Percentiles rank a stretch among this genome's conserved stretches.
These are phyloP conservation scores for Mortierella hygrophila DNA, from an alignment of 192 early-diverging fungal genomes.

Conservation along the genomic window DNA sequence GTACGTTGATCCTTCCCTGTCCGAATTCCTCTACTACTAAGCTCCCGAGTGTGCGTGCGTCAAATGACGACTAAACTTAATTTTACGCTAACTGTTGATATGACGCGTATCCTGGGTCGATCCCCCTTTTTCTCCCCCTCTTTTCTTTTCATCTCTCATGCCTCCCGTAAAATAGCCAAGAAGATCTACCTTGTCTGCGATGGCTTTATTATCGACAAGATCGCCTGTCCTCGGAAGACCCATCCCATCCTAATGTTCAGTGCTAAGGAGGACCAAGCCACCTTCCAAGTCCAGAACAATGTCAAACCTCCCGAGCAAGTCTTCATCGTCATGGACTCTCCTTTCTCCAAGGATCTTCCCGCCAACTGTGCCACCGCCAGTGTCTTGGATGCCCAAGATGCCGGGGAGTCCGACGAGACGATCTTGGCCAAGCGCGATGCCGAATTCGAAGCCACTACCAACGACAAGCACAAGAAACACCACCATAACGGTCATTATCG, in stretches of 20 bases:
- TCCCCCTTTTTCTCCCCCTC: too few relatives aligned
- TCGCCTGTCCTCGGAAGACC: neutral
- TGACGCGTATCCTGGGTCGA: too few relatives aligned
- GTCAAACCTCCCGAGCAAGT: neutral
- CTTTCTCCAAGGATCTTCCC: conserved; percentile 15
- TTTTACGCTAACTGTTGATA: too few relatives aligned
- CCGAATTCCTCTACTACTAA: too few relatives aligned
- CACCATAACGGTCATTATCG: neutral
- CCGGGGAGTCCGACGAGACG: neutral
- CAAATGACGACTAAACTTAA: too few relatives aligned
- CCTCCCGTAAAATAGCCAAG: neutral
- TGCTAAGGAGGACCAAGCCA: neutral
- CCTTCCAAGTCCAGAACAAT: neutral
- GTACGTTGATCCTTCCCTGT: neutral
- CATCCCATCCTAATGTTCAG: neutral
- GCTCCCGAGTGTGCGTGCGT: too few relatives aligned
- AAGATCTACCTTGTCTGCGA: conserved; percentile 15
- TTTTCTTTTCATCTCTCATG: too few relatives aligned
- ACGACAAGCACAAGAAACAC: conserved; percentile 1
- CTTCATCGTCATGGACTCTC: conserved; percentile 2
- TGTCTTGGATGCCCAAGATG: neutral
- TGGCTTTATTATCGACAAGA: conserved; percentile 3
- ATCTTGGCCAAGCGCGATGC: neutral
- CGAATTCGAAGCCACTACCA: neutral
- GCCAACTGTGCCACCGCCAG: neutral